phyloP scores from a whole-genome alignment of 192 early-diverging fungal genomes.

The Coemansia sp. region DNA sequence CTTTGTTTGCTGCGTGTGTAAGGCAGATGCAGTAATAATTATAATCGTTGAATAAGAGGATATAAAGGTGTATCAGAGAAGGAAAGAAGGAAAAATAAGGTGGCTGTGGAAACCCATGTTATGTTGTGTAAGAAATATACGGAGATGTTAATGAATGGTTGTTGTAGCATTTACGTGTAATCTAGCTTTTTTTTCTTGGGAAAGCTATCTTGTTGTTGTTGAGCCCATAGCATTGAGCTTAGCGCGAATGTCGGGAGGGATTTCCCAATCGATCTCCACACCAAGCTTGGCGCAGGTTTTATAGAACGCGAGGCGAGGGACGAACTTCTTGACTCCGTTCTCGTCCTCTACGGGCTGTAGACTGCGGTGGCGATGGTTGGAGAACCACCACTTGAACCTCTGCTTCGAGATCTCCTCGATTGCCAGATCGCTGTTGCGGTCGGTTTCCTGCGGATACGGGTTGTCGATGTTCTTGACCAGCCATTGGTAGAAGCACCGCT shows the following conservation, averaged over 20 bases:
- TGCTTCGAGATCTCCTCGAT: slow-evolving; percentile 15
- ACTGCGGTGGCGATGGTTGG: slow-evolving; percentile 45
- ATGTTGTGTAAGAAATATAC: no score
- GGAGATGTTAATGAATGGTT: no score
- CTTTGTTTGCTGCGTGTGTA: no score
- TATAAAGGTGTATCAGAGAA: no score
- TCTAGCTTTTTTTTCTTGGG: no score
- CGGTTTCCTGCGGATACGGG: slow-evolving; percentile 34
- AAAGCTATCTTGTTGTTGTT: not conserved
- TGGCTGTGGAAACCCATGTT: not conserved
- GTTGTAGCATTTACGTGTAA: no score
- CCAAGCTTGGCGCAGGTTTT: slow-evolving; percentile 21
- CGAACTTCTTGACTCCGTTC: slow-evolving; percentile 16
- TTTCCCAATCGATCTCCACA: slow-evolving; percentile 20
- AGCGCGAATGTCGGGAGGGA: slow-evolving; percentile 15
- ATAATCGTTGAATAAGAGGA: no score
- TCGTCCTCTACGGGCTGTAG: slow-evolving; percentile 6
- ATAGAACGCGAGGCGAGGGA: slow-evolving; percentile 25
- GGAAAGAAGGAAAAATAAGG: slow-evolving; percentile 4
- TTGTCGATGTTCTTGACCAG: slow-evolving; percentile 27
- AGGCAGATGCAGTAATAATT: no score
- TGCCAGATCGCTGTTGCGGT: slow-evolving; percentile 11
- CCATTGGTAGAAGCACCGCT: slow-evolving; percentile 19
- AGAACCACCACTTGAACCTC: slow-evolving; percentile 49
- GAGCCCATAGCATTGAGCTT: slow-evolving; percentile 5